phyloP scores from a whole-genome alignment of 306 rosid species.

The Corylus avellana region DNA sequence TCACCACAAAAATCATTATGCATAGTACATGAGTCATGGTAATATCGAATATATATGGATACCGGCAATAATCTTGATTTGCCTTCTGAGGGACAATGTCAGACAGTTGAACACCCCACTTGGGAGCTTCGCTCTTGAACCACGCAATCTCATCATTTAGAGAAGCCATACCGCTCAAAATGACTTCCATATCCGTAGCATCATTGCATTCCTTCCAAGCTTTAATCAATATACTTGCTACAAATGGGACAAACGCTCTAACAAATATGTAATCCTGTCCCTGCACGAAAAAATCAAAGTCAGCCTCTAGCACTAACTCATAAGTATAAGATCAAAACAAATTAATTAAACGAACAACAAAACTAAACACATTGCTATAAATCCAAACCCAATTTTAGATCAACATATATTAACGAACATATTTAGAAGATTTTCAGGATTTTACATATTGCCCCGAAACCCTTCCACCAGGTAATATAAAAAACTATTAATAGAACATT shows the following conservation, averaged over 20 bases:
- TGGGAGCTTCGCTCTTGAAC: slow-evolving; percentile 71
- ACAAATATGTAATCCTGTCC: slow-evolving; percentile 81
- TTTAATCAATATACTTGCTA: slow-evolving; percentile 57
- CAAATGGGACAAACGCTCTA: slow-evolving; percentile 66
- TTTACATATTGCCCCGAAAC: no score
- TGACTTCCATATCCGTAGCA: slow-evolving; percentile 53
- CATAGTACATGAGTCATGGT: neutral
- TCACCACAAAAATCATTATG: neutral
- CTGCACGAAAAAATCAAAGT: slow-evolving; percentile 33
- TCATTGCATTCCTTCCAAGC: slow-evolving; percentile 69
- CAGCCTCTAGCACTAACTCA: slow-evolving; percentile 3
- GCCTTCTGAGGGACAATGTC: slow-evolving; percentile 50
- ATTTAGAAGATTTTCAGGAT: no score
- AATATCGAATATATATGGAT: slow-evolving; percentile 6
- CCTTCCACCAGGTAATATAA: no score
- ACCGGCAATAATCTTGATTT: slow-evolving; percentile 60
- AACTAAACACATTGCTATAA: neutral
- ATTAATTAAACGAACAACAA: neutral
- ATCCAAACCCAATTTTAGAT: neutral
- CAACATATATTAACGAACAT: no score
- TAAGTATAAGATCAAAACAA: neutral
- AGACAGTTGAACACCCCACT: slow-evolving; percentile 53
- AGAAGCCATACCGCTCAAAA: slow-evolving; percentile 60
- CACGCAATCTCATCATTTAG: slow-evolving; percentile 66
- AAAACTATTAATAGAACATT: no score